Evolutionary conservation across 345 rosid species (phyloP).

Genomic region (Excoecaria cochinchinensis): DNA sequence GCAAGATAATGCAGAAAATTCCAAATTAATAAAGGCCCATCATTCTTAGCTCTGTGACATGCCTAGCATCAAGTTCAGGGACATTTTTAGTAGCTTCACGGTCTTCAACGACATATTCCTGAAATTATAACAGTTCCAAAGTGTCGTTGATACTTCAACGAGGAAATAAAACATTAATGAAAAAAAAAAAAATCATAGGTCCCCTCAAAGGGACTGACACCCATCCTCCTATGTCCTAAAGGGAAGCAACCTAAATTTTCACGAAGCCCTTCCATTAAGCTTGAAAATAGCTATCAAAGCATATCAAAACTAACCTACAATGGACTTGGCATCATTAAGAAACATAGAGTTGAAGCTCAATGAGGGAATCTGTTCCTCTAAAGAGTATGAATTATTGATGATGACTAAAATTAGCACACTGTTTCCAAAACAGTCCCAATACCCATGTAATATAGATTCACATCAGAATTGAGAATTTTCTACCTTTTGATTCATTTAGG

Average conservation of each 20-base stretch:
- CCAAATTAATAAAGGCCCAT: constrained; percentile 65
- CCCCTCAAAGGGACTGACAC: background rate
- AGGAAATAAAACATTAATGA: background rate
- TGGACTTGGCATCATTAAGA: background rate
- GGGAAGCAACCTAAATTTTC: constrained; percentile 12
- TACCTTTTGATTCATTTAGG: background rate
- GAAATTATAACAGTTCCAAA: constrained; percentile 13
- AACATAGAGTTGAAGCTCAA: background rate
- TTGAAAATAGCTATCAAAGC: background rate
- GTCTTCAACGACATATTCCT: constrained; percentile 98
- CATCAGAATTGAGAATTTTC: background rate
- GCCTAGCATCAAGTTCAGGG: constrained; percentile 86
- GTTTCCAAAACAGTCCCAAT: background rate
- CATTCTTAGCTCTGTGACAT: constrained; percentile 85
- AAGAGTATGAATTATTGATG: background rate
- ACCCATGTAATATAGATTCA: background rate
- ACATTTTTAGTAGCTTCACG: constrained; percentile 63
- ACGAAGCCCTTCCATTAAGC: background rate
- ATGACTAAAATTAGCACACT: background rate
- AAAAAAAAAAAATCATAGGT: background rate
- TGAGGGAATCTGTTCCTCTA: constrained; percentile 7
- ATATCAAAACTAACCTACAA: background rate
- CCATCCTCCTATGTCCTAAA: constrained; percentile 3
- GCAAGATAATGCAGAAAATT: constrained; percentile 12
- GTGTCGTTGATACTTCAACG: background rate